Evolutionary conservation across 2,329 filamentous ascomycete genomes (phyloP).

Genomic region (Ophiostoma himal-ulmi): DNA sequence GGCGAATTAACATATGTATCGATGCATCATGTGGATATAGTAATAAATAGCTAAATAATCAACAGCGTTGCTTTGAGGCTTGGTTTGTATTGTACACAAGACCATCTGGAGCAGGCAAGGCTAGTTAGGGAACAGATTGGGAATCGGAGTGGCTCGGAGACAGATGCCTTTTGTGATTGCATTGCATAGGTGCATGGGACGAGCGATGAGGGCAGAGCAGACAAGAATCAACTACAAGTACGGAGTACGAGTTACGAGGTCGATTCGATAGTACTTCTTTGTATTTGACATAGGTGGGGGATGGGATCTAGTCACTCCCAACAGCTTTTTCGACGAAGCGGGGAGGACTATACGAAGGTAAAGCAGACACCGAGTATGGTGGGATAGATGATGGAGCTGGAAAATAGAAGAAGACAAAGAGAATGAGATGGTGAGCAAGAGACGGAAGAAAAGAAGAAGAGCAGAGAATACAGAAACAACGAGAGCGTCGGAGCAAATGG

Average conservation of each 20-base stretch:
- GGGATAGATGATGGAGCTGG: not conserved
- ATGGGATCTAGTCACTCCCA: not conserved
- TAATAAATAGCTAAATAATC: not conserved
- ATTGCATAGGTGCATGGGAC: not conserved
- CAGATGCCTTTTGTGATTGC: conserved; percentile 8
- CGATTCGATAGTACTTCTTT: not conserved
- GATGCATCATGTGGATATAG: not conserved
- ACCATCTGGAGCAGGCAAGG: conserved; percentile 11
- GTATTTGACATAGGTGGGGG: not conserved
- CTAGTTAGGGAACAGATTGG: conserved; percentile 12
- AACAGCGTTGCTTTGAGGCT: not conserved
- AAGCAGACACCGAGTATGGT: not conserved
- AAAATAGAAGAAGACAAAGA: not conserved
- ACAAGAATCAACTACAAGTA: not conserved
- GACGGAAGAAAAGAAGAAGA: not conserved
- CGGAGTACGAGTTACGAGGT: not conserved
- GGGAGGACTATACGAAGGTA: not conserved
- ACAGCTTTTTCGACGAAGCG: not conserved
- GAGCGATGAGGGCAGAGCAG: not conserved
- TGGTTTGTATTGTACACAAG: not conserved
- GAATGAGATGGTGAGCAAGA: not conserved
- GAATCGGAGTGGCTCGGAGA: conserved; percentile 16
- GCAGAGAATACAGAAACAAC: not conserved
- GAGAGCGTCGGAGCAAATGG: not conserved
- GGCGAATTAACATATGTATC: not conserved